Percentiles rank a stretch among this genome's conserved stretches.
Conservation (phyloP, 2,329 filamentous ascomycete genomes). For the Aspergillus phoenicis region DNA sequence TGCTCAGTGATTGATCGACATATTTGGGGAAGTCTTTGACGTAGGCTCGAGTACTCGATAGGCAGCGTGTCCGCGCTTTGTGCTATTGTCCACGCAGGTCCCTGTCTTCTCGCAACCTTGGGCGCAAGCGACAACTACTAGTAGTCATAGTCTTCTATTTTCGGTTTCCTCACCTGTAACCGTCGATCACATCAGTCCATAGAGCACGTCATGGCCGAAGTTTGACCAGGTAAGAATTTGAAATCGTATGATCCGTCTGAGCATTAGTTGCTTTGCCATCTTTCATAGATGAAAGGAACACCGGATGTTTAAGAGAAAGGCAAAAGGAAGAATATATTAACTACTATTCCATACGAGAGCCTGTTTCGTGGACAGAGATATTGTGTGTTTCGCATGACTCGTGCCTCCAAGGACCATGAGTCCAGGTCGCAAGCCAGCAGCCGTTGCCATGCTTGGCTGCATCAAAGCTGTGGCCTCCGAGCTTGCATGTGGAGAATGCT, state of each 20-base stretch:
- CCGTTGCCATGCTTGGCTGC: background rate
- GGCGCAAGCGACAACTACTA: background rate
- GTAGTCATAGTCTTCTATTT: background rate
- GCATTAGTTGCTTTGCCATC: background rate
- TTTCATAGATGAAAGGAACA: background rate
- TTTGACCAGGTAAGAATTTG: background rate
- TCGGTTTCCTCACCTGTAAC: background rate
- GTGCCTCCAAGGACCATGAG: background rate
- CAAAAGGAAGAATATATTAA: no score
- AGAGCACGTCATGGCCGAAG: background rate
- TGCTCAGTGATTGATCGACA: constrained; percentile 6
- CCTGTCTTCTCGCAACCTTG: background rate
- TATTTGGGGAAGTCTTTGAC: background rate
- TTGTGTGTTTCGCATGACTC: background rate
- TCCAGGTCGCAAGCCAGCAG: background rate
- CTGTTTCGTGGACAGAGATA: background rate
- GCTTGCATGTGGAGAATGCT: background rate
- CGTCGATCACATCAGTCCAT: background rate
- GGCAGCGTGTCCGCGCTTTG: constrained; percentile 5
- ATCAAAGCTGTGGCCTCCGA: background rate
- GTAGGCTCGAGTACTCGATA: constrained; percentile 1
- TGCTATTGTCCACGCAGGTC: background rate
- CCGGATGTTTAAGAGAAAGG: background rate
- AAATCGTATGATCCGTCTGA: background rate
- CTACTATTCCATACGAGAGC: background rate